These are phyloP conservation scores for Termitomyces sp. DNA, from an alignment of 768 basidiomycete species.

Conservation along the genomic window DNA sequence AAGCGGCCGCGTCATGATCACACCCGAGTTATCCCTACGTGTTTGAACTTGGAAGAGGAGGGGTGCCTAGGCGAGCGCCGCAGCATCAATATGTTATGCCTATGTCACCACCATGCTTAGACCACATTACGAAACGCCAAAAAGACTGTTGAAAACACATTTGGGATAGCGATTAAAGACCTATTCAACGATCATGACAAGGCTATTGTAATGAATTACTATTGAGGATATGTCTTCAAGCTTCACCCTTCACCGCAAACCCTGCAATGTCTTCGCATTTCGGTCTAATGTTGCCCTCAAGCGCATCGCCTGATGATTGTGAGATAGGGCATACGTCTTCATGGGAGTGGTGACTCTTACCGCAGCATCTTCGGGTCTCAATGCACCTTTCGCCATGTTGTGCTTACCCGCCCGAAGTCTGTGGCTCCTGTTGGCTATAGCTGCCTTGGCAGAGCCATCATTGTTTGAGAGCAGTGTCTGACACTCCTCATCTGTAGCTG, in stretches of 20 bases:
- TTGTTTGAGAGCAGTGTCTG: constrained; percentile 50
- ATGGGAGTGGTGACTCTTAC: constrained; percentile 40
- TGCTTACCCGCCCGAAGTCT: constrained; percentile 68
- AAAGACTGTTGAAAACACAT: constrained; percentile 14
- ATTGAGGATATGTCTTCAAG: neutral
- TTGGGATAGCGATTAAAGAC: neutral
- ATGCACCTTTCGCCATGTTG: constrained; percentile 86
- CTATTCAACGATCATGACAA: neutral
- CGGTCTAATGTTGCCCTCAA: constrained; percentile 64
- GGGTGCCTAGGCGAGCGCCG: constrained; percentile 4
- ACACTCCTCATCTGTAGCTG: constrained; percentile 73
- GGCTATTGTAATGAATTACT: neutral
- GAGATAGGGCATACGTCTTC: neutral
- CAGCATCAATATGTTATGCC: constrained; percentile 13
- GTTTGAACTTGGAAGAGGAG: constrained; percentile 8
- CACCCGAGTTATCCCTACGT: constrained; percentile 6
- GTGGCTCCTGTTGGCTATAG: constrained; percentile 40
- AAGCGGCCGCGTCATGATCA: constrained; percentile 39
- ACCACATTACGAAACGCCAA: constrained; percentile 13
- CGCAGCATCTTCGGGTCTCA: constrained; percentile 80
- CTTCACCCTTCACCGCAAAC: constrained; percentile 18
- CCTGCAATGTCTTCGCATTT: constrained; percentile 38
- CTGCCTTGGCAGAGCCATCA: constrained; percentile 36
- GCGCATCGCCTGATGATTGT: constrained; percentile 52
- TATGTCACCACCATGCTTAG: constrained; percentile 14